These are phyloP conservation scores for Phytophthora palmivora DNA, from an alignment of 352 stramenopile species.

Conservation along the genomic window DNA sequence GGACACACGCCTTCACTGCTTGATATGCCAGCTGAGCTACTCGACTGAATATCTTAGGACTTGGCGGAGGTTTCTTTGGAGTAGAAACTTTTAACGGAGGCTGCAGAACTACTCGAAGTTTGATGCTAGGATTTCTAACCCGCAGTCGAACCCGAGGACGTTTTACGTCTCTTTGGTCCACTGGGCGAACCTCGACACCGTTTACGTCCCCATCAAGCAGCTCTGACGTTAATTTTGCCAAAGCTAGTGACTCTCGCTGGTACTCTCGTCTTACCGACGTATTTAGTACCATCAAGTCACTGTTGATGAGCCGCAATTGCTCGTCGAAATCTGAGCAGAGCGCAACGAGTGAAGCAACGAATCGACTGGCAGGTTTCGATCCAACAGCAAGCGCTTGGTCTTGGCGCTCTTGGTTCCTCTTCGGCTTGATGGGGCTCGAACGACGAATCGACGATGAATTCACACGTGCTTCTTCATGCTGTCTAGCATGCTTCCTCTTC, in stretches of 20 bases:
- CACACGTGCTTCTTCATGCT: not conserved
- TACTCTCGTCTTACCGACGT: constrained; percentile 26
- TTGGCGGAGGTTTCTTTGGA: not conserved
- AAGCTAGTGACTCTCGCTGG: constrained; percentile 27
- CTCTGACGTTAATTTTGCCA: constrained; percentile 29
- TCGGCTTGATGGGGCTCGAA: not conserved
- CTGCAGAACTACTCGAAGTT: constrained; percentile 16
- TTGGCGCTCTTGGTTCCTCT: not conserved
- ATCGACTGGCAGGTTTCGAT: constrained; percentile 6
- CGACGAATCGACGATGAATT: not conserved
- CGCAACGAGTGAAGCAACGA: constrained; percentile 8
- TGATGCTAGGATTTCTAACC: constrained; percentile 12
- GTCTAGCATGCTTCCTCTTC: constrained; percentile 5
- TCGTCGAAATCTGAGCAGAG: constrained; percentile 36
- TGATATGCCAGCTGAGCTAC: constrained; percentile 20
- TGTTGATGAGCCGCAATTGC: constrained; percentile 24
- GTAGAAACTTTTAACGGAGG: not conserved
- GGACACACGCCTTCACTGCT: constrained; percentile 26
- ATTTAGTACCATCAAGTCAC: constrained; percentile 19
- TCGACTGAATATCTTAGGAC: constrained; percentile 21
- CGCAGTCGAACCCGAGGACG: constrained; percentile 16
- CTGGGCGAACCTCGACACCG: not conserved
- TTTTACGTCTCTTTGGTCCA: not conserved
- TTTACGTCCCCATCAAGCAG: constrained; percentile 8
- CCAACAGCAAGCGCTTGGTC: not conserved